Percentiles rank a stretch among this genome's conserved stretches.
Evolutionary conservation across 805 yeast genomes (phyloP).

Genomic region (Komagataella pseudopastoris): DNA sequence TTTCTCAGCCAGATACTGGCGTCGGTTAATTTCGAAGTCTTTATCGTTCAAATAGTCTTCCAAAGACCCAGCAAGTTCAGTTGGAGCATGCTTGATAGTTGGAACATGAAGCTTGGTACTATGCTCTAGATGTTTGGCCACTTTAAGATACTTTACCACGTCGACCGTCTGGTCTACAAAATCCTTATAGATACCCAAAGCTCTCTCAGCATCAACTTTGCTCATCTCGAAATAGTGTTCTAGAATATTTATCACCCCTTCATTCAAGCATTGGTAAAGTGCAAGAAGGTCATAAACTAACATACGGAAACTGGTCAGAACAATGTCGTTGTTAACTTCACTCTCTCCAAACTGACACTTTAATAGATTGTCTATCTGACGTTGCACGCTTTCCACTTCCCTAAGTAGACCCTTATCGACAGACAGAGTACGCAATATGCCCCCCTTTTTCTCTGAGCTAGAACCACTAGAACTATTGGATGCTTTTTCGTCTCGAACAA

Average conservation of each 20-base stretch:
- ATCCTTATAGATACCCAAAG: slow-evolving; percentile 68
- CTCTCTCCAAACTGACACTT: slow-evolving; percentile 64
- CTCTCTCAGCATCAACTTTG: slow-evolving; percentile 72
- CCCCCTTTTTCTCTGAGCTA: slow-evolving; percentile 32
- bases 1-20: slow-evolving; percentile 64
- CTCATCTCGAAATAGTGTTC: slow-evolving; percentile 95
- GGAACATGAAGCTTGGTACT: slow-evolving; percentile 88
- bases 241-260: slow-evolving; percentile 86
- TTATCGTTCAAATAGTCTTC: slow-evolving; percentile 86
- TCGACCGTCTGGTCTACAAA: slow-evolving; percentile 79
- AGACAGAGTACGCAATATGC: slow-evolving; percentile 48
- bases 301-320: slow-evolving; percentile 74
- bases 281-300: slow-evolving; percentile 83
- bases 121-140: slow-evolving; percentile 80
- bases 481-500: slow-evolving; percentile 49
- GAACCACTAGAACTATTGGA: slow-evolving; percentile 15
- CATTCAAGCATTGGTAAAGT: slow-evolving; percentile 81
- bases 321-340: slow-evolving; percentile 75
- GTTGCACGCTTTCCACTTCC: slow-evolving; percentile 75
- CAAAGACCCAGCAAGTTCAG: slow-evolving; percentile 74
- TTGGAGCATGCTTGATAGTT: slow-evolving; percentile 93
- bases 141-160: slow-evolving; percentile 77
- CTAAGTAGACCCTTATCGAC: slow-evolving; percentile 73
- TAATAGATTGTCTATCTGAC: slow-evolving; percentile 64
- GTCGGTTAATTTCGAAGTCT: slow-evolving; percentile 65